Conservation (phyloP, 306 rosid species). For the Rosa persica region DNA sequence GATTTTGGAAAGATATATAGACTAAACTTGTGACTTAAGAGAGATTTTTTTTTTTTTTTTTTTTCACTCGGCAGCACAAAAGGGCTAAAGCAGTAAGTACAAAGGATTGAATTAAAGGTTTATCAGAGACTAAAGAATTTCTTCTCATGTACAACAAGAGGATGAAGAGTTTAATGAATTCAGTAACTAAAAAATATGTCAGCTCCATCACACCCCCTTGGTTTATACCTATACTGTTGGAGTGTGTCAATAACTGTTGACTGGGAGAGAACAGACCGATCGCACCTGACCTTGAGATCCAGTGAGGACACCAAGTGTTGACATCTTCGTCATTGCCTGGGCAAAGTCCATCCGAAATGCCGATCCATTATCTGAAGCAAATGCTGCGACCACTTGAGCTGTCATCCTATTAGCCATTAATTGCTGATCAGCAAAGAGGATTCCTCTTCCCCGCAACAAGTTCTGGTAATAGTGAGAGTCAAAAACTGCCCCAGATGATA, state of each 20-base stretch:
- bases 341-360: conserved; percentile 80
- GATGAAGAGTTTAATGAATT: not conserved
- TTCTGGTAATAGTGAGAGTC: conserved; percentile 66
- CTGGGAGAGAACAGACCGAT: conserved; percentile 31
- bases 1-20: not conserved
- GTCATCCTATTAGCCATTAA: conserved; percentile 65
- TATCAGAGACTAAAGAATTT: not conserved
- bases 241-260: not conserved
- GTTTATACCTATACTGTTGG: not conserved
- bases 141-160: not conserved
- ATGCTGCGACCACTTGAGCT: conserved; percentile 57
- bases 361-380: conserved; percentile 75
- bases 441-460: conserved; percentile 72
- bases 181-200: not conserved
- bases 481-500: conserved; percentile 55
- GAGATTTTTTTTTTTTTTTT: too few species aligned
- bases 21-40: not conserved
- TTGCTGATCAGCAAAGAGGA: conserved; percentile 83
- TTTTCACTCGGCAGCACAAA: not conserved
- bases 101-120: not conserved
- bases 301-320: conserved; percentile 41
- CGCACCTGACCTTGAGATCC: conserved; percentile 42
- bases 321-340: conserved; percentile 67
- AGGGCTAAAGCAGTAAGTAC: not conserved
- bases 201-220: not conserved